A percentile compares a stretch with the other conserved stretches of the same genome.
Conservation (phyloP, 2,329 filamentous ascomycete species). For the Stachybotrys chlorohalonatus region DNA sequence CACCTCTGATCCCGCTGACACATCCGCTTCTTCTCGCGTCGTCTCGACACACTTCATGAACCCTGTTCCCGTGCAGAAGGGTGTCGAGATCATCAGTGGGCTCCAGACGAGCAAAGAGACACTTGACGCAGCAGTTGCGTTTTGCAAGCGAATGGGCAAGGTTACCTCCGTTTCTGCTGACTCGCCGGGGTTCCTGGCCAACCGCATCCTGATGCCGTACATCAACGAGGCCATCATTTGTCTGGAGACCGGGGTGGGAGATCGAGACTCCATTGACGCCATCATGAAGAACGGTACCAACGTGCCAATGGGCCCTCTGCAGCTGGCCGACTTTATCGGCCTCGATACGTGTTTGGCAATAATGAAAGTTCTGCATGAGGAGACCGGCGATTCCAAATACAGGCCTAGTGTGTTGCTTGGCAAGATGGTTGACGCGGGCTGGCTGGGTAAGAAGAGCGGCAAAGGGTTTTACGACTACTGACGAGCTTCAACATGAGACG, state of each 20-base stretch:
- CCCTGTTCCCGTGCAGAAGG: slow-evolving; percentile 92
- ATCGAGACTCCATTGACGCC: slow-evolving; percentile 83
- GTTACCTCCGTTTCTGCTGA: slow-evolving; percentile 81
- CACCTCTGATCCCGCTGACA: slow-evolving; percentile 66
- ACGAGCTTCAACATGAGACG: background rate
- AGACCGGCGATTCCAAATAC: slow-evolving; percentile 95
- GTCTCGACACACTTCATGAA: slow-evolving; percentile 99
- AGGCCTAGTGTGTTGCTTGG: slow-evolving; percentile 75
- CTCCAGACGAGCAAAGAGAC: slow-evolving; percentile 83
- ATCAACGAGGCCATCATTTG: slow-evolving; percentile 98
- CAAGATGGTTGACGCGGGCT: slow-evolving; percentile 97
- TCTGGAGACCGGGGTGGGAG: slow-evolving; percentile 84
- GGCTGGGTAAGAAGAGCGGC: slow-evolving; percentile 94
- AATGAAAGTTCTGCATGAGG: slow-evolving; percentile 87
- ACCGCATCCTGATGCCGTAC: slow-evolving; percentile 97
- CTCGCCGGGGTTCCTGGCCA: slow-evolving; percentile 88
- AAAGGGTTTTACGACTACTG: slow-evolving; percentile 93
- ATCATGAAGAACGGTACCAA: slow-evolving; percentile 99
- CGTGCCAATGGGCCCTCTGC: slow-evolving; percentile 93
- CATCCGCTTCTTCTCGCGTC: slow-evolving; percentile 75
- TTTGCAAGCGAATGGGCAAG: slow-evolving; percentile 91
- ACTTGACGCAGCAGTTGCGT: slow-evolving; percentile 70
- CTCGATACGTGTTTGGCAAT: slow-evolving; percentile 93
- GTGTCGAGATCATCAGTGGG: slow-evolving; percentile 93
- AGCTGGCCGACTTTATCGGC: slow-evolving; percentile 93